A percentile compares a stretch with the other conserved stretches of the same genome.
These are phyloP conservation scores for Pythium biforme DNA, from an alignment of 352 stramenopile species.

Conservation along the genomic window DNA sequence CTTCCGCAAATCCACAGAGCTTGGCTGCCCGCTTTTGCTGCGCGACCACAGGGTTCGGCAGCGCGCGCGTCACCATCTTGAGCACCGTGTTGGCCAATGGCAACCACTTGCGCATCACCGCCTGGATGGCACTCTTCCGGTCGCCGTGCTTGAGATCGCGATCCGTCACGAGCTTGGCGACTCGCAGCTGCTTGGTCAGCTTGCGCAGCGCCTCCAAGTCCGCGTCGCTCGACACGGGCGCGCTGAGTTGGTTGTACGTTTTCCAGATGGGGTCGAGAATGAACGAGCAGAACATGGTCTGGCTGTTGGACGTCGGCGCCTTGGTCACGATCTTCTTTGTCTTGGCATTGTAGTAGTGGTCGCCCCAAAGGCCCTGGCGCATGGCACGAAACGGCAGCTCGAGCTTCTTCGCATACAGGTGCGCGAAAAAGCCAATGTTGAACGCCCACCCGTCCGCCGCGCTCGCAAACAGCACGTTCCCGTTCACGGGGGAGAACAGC, in stretches of 20 bases:
- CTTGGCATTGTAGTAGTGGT: constrained; percentile 90
- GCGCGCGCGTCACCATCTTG: constrained; percentile 87
- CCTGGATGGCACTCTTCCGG: constrained; percentile 55
- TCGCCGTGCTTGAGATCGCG: constrained; percentile 73
- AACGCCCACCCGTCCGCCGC: constrained; percentile 93
- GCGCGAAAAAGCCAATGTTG: constrained; percentile 77
- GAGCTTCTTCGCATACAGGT: constrained; percentile 71
- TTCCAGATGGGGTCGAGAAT: constrained; percentile 91
- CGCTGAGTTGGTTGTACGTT: constrained; percentile 69
- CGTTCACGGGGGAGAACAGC: constrained; percentile 83
- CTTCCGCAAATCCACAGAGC: constrained; percentile 46
- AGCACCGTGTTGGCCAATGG: constrained; percentile 85
- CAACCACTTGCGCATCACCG: constrained; percentile 89
- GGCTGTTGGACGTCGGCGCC: constrained; percentile 60
- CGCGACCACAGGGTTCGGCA: constrained; percentile 73
- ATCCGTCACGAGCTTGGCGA: constrained; percentile 66
- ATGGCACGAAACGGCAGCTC: constrained; percentile 61
- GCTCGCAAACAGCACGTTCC: constrained; percentile 94
- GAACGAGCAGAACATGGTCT: constrained; percentile 92
- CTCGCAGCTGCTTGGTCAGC: constrained; percentile 61
- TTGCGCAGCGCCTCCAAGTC: constrained; percentile 58
- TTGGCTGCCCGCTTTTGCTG: constrained; percentile 72
- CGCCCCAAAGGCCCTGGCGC: constrained; percentile 88
- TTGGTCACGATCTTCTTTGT: constrained; percentile 88
- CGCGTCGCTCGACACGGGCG: constrained; percentile 42